Percentiles rank a stretch among this genome's conserved stretches.
Conservation (phyloP, 257 asterid genomes). For the Coffea canephora region DNA sequence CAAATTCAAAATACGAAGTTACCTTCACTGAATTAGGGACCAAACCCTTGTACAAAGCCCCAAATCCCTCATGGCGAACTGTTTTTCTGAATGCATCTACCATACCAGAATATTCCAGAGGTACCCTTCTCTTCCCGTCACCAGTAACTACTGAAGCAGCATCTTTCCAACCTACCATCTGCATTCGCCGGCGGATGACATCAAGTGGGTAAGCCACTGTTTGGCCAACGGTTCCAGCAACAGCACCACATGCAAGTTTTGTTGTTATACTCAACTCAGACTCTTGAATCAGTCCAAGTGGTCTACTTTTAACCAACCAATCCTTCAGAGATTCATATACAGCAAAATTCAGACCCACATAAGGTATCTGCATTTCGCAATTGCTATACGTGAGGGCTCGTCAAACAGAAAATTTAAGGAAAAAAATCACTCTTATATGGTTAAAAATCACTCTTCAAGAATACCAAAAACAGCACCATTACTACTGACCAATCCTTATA, state of each 20-base stretch:
- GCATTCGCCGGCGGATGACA: constrained; percentile 94
- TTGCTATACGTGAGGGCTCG: neutral
- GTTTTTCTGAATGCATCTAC: constrained; percentile 88
- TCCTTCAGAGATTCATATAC: constrained; percentile 93
- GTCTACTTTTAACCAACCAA: constrained; percentile 60
- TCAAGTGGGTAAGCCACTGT: constrained; percentile 96
- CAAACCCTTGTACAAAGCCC: constrained; percentile 92
- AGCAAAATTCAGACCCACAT: constrained; percentile 93
- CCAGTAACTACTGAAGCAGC: constrained; percentile 73
- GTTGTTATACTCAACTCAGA: constrained; percentile 72
- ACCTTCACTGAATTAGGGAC: constrained; percentile 96
- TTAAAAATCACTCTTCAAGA: no score
- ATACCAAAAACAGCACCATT: neutral
- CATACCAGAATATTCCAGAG: constrained; percentile 81
- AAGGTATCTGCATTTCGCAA: constrained; percentile 62
- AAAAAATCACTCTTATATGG: neutral
- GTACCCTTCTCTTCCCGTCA: constrained; percentile 63
- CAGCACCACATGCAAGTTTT: constrained; percentile 89
- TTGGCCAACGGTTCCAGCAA: constrained; percentile 92
- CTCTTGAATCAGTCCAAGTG: constrained; percentile 64
- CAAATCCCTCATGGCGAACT: constrained; percentile 70
- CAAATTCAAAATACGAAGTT: constrained; percentile 20
- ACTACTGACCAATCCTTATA: neutral
- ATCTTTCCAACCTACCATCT: constrained; percentile 92
- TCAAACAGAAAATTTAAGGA: neutral